A percentile compares a stretch with the other conserved stretches of the same genome.
Evolutionary conservation across 2,329 filamentous ascomycete genomes (phyloP).

Genomic region (Fusarium marasasianum): DNA sequence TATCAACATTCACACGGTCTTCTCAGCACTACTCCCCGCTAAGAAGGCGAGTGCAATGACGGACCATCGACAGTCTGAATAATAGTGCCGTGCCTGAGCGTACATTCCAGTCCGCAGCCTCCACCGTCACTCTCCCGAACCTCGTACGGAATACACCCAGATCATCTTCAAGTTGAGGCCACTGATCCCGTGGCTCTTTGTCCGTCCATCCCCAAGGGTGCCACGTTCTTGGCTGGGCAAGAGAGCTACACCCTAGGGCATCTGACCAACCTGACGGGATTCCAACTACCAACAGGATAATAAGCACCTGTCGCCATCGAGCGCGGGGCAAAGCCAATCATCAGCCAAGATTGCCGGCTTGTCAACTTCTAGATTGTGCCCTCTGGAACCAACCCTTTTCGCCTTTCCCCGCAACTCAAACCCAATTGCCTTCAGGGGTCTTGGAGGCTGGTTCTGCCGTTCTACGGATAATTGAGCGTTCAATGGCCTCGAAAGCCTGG

Average conservation of each 20-base stretch:
- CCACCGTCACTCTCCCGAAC: background rate
- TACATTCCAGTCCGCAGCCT: constrained; percentile 17
- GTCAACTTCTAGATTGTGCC: constrained; percentile 14
- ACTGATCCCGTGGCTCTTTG: constrained; percentile 24
- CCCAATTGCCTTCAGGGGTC: constrained; percentile 31
- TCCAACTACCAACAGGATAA: constrained; percentile 4
- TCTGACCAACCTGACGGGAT: constrained; percentile 20
- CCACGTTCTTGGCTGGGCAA: constrained; percentile 31
- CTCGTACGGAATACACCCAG: background rate
- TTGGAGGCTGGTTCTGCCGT: constrained; percentile 10
- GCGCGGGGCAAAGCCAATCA: constrained; percentile 30
- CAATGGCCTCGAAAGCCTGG: background rate
- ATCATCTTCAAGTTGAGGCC: background rate
- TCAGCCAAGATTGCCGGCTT: constrained; percentile 19
- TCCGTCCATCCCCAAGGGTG: constrained; percentile 9
- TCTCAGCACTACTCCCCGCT: constrained; percentile 2
- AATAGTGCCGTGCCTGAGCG: constrained; percentile 9
- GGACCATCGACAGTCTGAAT: background rate
- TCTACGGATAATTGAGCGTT: background rate
- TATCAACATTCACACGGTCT: constrained; percentile 5
- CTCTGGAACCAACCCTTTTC: background rate
- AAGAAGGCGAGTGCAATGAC: background rate
- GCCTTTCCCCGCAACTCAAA: constrained; percentile 25
- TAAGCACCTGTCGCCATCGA: constrained; percentile 24
- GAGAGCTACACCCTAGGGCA: constrained; percentile 21